phyloP scores from a whole-genome alignment of 371 early-diverging fungal genomes.

The Syncephalastrum sp. region DNA sequence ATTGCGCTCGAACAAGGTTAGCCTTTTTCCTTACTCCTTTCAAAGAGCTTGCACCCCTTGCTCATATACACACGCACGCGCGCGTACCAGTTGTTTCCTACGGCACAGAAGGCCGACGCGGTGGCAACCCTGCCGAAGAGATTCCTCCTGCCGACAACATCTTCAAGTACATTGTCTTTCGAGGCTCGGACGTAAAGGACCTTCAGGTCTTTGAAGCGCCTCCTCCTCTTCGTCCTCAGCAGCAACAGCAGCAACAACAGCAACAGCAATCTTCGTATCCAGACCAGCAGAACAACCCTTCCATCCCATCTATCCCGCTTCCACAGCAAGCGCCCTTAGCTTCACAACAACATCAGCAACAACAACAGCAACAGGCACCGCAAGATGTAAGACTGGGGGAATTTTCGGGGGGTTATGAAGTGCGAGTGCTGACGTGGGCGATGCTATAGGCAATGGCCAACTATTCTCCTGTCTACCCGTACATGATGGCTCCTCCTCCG shows the following conservation, averaged over 20 bases:
- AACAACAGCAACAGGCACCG: slow-evolving; percentile 6
- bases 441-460: no score
- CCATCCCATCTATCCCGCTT: slow-evolving; percentile 3
- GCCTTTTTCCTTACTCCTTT: not conserved
- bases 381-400: not conserved
- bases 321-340: slow-evolving; percentile 3
- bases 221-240: slow-evolving; percentile 14
- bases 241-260: slow-evolving; percentile 1
- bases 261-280: not conserved
- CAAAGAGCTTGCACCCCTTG: not conserved
- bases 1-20: slow-evolving; percentile 79
- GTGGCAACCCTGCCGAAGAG: slow-evolving; percentile 66
- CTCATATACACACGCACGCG: not conserved
- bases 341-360: slow-evolving; percentile 4
- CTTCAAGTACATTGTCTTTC: slow-evolving; percentile 83
- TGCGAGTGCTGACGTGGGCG: no score
- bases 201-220: slow-evolving; percentile 76
- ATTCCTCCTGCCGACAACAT: slow-evolving; percentile 74
- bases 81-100: slow-evolving; percentile 58
- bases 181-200: slow-evolving; percentile 89
- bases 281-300: slow-evolving; percentile 1
- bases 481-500: no score
- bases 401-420: no score
- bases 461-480: no score
- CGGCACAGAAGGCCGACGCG: slow-evolving; percentile 75